Conservation (phyloP, 768 basidiomycete species). For the Hericium alpestre region DNA sequence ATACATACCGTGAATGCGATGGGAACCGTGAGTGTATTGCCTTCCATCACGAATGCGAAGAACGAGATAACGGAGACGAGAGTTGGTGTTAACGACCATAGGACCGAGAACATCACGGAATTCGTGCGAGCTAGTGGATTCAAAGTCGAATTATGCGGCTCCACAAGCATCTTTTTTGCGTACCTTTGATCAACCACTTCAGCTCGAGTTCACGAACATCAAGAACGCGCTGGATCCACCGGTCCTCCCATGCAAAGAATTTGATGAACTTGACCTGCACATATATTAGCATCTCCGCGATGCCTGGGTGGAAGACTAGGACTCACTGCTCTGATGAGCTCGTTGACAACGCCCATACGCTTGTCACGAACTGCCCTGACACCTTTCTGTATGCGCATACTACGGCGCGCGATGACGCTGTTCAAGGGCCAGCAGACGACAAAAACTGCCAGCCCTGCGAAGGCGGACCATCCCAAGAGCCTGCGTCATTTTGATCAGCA, state of each 20-base stretch:
- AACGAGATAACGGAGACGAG: constrained; percentile 75
- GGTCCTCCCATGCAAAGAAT: constrained; percentile 74
- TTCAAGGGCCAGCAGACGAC: constrained; percentile 64
- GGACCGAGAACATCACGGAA: constrained; percentile 52
- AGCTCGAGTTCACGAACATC: constrained; percentile 63
- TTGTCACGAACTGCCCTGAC: constrained; percentile 54
- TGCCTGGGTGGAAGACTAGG: too few relatives aligned
- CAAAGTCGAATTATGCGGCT: neutral
- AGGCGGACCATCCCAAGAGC: constrained; percentile 66
- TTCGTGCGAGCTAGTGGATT: constrained; percentile 53
- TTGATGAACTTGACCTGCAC: constrained; percentile 57
- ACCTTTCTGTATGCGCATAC: constrained; percentile 51
- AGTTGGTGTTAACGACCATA: constrained; percentile 73
- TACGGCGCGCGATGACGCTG: constrained; percentile 48
- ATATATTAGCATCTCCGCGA: too few relatives aligned
- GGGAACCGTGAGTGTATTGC: constrained; percentile 64
- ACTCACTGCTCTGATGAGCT: constrained; percentile 52
- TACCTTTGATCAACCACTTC: constrained; percentile 67
- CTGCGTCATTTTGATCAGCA: too few relatives aligned
- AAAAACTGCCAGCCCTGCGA: constrained; percentile 62
- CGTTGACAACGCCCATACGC: constrained; percentile 68
- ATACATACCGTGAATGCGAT: constrained; percentile 69
- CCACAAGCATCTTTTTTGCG: neutral
- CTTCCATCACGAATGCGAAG: constrained; percentile 57
- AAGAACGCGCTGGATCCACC: constrained; percentile 58